phyloP scores from a whole-genome alignment of 2,329 filamentous ascomycete genomes.

The Ceratocystis papillata region DNA sequence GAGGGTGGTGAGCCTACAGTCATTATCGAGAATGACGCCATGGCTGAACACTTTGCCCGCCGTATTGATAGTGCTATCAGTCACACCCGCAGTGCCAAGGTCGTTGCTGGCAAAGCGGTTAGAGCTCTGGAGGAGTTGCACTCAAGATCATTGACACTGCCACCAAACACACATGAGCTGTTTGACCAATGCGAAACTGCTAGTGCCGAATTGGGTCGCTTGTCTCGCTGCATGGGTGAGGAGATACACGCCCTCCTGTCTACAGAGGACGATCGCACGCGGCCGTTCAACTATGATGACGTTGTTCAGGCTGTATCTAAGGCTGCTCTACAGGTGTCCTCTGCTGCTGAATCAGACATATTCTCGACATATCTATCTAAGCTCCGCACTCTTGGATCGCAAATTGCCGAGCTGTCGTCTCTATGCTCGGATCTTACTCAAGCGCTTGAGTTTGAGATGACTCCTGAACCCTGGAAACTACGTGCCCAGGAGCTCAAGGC shows the following conservation, averaged over 20 bases:
- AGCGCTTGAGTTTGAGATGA: conserved; percentile 68
- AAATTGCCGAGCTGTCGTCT: conserved; percentile 59
- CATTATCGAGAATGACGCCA: conserved; percentile 47
- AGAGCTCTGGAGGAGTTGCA: conserved; percentile 68
- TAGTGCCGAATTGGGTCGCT: conserved; percentile 53
- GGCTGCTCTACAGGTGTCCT: conserved; percentile 36
- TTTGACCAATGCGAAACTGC: conserved; percentile 61
- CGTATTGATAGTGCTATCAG: conserved; percentile 62
- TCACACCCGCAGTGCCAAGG: conserved; percentile 72
- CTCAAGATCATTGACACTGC: conserved; percentile 61
- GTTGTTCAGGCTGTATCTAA: conserved; percentile 52
- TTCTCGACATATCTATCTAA: conserved; percentile 58
- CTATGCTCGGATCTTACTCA: conserved; percentile 60
- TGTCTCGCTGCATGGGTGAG: conserved; percentile 56
- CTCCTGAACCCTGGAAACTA: conserved; percentile 68
- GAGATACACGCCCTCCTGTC: conserved; percentile 53
- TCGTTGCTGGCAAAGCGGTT: conserved; percentile 67
- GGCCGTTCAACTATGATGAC: conserved; percentile 56
- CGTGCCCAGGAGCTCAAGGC: conserved; percentile 70
- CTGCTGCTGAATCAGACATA: conserved; percentile 52
- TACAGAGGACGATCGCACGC: conserved; percentile 58
- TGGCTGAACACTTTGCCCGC: conserved; percentile 54
- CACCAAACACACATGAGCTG: conserved; percentile 52
- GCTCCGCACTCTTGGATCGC: conserved; percentile 52
- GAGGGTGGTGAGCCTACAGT: conserved; percentile 15